A percentile compares a stretch with the other conserved stretches of the same genome.
Conservation (phyloP, 148 eudicot genomes). For the Gaultheria prostrata region DNA sequence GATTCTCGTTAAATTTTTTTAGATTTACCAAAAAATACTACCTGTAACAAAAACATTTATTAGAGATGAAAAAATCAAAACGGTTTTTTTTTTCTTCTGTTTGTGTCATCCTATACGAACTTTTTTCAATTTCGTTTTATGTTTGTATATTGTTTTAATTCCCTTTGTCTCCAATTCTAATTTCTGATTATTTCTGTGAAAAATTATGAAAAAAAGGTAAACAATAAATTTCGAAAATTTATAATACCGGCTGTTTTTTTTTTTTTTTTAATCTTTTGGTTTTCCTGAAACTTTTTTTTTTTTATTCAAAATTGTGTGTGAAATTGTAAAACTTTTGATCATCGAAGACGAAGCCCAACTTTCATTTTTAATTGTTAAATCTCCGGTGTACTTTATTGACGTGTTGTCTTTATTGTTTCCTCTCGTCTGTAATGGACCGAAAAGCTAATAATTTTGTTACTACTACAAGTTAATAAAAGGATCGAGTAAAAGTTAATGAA, state of each 20-base stretch:
- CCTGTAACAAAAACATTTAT: too few species aligned
- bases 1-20: background rate
- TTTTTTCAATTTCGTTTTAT: background rate
- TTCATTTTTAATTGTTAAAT: background rate
- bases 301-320: background rate
- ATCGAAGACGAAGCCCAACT: background rate
- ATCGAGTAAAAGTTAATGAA: background rate
- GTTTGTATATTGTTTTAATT: too few species aligned
- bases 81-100: too few species aligned
- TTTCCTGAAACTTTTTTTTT: background rate
- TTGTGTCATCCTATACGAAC: background rate
- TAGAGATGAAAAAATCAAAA: too few species aligned
- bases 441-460: background rate
- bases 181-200: background rate
- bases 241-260: too few species aligned
- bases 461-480: background rate
- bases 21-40: background rate
- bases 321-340: background rate
- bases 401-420: background rate
- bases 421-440: background rate
- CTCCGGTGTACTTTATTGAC: background rate
- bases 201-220: background rate
- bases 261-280: too few species aligned
- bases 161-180: too few species aligned
- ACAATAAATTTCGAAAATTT: background rate